Percentiles rank a stretch among this genome's conserved stretches.
Evolutionary conservation across 148 eudicot species (phyloP).

Genomic region (Chenopodium berlandieri): DNA sequence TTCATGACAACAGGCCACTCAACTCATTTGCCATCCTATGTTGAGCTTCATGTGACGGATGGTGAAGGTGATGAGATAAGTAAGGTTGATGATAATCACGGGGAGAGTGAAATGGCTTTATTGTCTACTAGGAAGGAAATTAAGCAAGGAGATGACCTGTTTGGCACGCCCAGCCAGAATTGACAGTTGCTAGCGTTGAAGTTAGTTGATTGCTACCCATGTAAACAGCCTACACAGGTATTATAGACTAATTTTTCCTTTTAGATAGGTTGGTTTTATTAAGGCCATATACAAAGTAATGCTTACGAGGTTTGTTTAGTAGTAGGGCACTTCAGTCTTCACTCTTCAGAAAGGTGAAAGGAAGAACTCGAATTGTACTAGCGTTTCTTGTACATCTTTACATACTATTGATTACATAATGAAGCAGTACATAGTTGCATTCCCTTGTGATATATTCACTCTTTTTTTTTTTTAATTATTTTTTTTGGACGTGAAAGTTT

Average conservation of each 20-base stretch:
- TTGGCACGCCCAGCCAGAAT: not conserved
- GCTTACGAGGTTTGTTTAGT: not conserved
- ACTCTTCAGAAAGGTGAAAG: not conserved
- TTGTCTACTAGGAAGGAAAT: constrained; percentile 10
- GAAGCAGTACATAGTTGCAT: not conserved
- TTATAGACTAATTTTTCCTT: not conserved
- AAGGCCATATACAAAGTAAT: not conserved
- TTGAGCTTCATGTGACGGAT: constrained; percentile 25
- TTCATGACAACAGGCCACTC: constrained; percentile 65
- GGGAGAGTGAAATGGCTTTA: constrained; percentile 35
- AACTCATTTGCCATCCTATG: constrained; percentile 21
- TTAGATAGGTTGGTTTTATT: not conserved
- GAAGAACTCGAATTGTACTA: not conserved
- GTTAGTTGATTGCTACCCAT: not conserved
- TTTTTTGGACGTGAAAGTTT: not conserved
- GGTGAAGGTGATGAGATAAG: constrained; percentile 36
- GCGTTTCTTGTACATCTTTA: constrained; percentile 4
- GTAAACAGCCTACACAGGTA: not conserved
- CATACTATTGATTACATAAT: not conserved
- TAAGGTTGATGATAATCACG: constrained; percentile 32
- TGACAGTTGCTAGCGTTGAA: not conserved
- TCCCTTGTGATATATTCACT: not conserved
- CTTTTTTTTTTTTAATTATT: not conserved
- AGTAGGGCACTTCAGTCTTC: not conserved
- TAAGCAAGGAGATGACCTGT: not conserved